These are phyloP conservation scores for Bassia scoparia DNA, from an alignment of 148 eudicot species.

Conservation along the genomic window DNA sequence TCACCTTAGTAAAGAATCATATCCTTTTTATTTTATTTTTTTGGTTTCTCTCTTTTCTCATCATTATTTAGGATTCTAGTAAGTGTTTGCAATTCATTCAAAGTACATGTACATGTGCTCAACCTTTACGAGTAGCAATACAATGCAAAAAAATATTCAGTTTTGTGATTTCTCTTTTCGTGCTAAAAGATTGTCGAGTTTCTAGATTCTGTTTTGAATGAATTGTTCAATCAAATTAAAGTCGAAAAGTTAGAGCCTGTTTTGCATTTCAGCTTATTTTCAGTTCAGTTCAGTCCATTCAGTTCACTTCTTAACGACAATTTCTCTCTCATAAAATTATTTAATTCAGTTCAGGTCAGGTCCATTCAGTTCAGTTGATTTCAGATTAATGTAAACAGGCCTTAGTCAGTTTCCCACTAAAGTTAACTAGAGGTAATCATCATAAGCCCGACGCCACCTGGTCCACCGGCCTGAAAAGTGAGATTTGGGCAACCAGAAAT, in stretches of 20 bases:
- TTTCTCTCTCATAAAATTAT: too few relatives aligned
- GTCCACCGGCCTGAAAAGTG: too few relatives aligned
- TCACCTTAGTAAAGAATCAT: constrained; percentile 19
- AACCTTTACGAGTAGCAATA: not conserved
- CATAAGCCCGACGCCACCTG: too few relatives aligned
- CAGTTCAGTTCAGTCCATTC: too few relatives aligned
- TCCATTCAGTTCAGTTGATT: too few relatives aligned
- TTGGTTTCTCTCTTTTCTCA: not conserved
- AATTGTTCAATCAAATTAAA: constrained; percentile 17
- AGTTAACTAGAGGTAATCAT: too few relatives aligned
- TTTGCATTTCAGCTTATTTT: too few relatives aligned
- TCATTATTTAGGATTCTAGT: not conserved
- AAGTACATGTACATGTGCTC: not conserved
- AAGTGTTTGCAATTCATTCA: not conserved
- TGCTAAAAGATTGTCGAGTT: not conserved
- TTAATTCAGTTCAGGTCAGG: too few relatives aligned
- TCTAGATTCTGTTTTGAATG: not conserved
- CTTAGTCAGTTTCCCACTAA: too few relatives aligned
- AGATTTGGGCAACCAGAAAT: too few relatives aligned
- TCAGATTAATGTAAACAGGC: too few relatives aligned
- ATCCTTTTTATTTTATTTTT: not conserved
- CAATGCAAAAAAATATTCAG: not conserved
- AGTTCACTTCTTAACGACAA: too few relatives aligned
- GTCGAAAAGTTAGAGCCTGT: not conserved
- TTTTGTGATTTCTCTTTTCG: not conserved